phyloP scores from a whole-genome alignment of 495 filamentous ascomycete species.

The Penicillium silybi region DNA sequence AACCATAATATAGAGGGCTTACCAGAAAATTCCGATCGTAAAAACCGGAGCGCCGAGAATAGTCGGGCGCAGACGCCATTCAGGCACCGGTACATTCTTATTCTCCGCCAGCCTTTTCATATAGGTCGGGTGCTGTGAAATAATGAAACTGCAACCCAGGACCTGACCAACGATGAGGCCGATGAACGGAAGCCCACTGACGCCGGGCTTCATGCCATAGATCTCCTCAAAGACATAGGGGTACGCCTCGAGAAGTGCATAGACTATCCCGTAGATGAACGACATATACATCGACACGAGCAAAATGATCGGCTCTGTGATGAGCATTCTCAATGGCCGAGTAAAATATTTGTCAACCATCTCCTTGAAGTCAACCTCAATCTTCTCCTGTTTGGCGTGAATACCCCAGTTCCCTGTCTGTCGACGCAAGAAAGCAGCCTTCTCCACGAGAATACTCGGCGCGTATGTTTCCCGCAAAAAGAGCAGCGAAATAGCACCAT shows the following conservation, averaged over 20 bases:
- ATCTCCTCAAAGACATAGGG: slow-evolving; percentile 37
- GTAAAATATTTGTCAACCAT: slow-evolving; percentile 41
- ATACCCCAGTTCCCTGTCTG: slow-evolving; percentile 44
- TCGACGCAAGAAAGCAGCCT: slow-evolving; percentile 36
- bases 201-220: slow-evolving; percentile 33
- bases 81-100: slow-evolving; percentile 29
- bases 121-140: slow-evolving; percentile 29
- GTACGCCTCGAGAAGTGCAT: slow-evolving; percentile 43
- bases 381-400: slow-evolving; percentile 46
- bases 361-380: slow-evolving; percentile 35
- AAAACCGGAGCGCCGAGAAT: slow-evolving; percentile 49
- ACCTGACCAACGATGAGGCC: slow-evolving; percentile 35
- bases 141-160: slow-evolving; percentile 24
- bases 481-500: slow-evolving; percentile 22
- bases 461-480: slow-evolving; percentile 40
- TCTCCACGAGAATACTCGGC: slow-evolving; percentile 34
- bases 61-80: slow-evolving; percentile 42
- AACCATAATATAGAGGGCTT: not conserved
- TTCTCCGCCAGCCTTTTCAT: slow-evolving; percentile 29
- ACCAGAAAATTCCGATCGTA: slow-evolving; percentile 55
- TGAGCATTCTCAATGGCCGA: slow-evolving; percentile 40
- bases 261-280: slow-evolving; percentile 45
- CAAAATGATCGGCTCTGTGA: slow-evolving; percentile 45
- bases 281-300: slow-evolving; percentile 45
- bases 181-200: slow-evolving; percentile 37